phyloP scores from a whole-genome alignment of 345 rosid genomes.

The Iberis pinnata region DNA sequence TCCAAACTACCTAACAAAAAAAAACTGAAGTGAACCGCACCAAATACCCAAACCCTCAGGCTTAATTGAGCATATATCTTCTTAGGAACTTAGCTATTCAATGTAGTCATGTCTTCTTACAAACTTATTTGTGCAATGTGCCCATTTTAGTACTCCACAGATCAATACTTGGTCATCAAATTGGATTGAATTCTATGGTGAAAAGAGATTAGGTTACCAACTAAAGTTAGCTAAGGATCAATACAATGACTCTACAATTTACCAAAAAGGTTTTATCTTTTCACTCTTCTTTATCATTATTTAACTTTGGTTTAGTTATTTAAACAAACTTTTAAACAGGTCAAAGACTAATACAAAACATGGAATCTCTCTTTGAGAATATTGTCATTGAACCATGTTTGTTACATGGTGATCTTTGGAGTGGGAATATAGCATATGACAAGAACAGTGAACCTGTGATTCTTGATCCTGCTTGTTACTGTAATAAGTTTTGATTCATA shows the following conservation, averaged over 20 bases:
- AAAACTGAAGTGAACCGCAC: too few relatives aligned
- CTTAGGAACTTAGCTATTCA: too few relatives aligned
- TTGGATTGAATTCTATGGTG: constrained; percentile 84
- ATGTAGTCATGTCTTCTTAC: neutral
- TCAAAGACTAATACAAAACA: constrained; percentile 55
- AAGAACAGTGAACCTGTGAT: constrained; percentile 75
- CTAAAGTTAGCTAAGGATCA: constrained; percentile 61
- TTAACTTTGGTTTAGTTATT: neutral
- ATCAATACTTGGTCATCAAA: constrained; percentile 79
- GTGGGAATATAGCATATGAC: constrained; percentile 83
- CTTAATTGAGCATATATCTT: too few relatives aligned
- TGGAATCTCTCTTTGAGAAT: constrained; percentile 68
- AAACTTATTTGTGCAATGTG: neutral
- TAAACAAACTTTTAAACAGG: constrained; percentile 38
- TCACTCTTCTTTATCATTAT: neutral
- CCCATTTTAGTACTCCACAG: constrained; percentile 56
- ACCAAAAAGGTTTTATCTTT: constrained; percentile 62
- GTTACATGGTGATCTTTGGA: constrained; percentile 97
- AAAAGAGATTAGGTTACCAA: constrained; percentile 81
- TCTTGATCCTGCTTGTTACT: constrained; percentile 96
- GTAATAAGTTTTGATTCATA: constrained; percentile 35
- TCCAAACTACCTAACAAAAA: too few relatives aligned
- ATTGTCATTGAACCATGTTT: constrained; percentile 65
- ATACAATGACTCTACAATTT: constrained; percentile 64
- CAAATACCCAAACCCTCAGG: too few relatives aligned